These are phyloP conservation scores for Auxenochlorella protothecoides DNA, from an alignment of 139 green algal genomes.

Conservation along the genomic window DNA sequence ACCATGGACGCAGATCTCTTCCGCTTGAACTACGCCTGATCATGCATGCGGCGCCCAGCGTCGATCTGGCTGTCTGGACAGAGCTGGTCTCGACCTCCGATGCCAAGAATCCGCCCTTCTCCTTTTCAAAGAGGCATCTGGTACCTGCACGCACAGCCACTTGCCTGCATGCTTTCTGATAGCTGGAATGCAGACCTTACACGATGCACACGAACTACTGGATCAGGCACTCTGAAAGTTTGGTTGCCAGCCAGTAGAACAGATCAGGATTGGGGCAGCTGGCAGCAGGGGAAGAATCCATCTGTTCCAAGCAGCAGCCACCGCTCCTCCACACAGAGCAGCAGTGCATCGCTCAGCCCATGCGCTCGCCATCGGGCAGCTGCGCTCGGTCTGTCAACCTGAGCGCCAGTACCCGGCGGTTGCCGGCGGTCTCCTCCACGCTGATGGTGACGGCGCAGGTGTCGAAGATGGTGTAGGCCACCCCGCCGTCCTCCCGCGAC, in stretches of 20 bases:
- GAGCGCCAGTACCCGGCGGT: slow-evolving; percentile 49
- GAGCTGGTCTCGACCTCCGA: no score
- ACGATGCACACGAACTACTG: neutral
- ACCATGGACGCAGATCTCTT: slow-evolving; percentile 54
- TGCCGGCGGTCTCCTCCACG: slow-evolving; percentile 50
- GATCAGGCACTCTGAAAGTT: neutral
- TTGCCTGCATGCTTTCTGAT: no score
- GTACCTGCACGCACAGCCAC: no score
- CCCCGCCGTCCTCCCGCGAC: slow-evolving; percentile 11
- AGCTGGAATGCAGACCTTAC: neutral
- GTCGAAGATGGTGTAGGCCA: slow-evolving; percentile 59
- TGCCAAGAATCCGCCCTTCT: no score
- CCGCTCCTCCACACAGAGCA: no score
- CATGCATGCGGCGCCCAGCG: neutral
- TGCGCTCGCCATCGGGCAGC: slow-evolving; percentile 27
- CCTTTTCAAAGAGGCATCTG: no score
- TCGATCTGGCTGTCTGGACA: no score
- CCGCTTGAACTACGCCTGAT: slow-evolving; percentile 59
- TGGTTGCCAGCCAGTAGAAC: neutral
- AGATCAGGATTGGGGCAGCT: no score
- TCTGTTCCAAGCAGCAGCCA: no score
- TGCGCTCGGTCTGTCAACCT: slow-evolving; percentile 35
- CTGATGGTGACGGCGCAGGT: slow-evolving; percentile 55
- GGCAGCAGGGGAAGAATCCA: no score
- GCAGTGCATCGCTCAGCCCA: slow-evolving; percentile 8